Conservation (phyloP, 2,329 filamentous ascomycete species). For the Alternaria sp. region DNA sequence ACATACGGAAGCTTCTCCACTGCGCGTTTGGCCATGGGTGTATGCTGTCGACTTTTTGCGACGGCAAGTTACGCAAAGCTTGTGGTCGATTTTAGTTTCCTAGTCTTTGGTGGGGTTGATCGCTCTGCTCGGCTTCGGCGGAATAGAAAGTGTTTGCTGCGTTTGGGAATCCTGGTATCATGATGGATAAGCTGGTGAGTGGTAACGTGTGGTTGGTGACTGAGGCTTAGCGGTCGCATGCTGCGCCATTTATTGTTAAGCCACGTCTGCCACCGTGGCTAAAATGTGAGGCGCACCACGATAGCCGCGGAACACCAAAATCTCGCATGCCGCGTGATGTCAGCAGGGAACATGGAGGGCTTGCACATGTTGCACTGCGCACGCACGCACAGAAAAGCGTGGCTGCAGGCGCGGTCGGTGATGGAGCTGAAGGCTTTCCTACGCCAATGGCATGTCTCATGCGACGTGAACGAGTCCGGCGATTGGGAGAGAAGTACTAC, state of each 20-base stretch:
- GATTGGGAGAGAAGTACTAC: neutral
- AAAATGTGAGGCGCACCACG: slow-evolving; percentile 10
- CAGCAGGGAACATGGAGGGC: neutral
- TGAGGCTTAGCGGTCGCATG: slow-evolving; percentile 30
- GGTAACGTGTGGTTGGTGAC: slow-evolving; percentile 15
- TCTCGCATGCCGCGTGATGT: slow-evolving; percentile 5
- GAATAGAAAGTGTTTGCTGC: neutral
- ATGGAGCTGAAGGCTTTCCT: neutral
- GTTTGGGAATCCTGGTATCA: slow-evolving; percentile 9
- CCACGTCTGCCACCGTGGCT: slow-evolving; percentile 20
- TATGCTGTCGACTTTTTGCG: neutral
- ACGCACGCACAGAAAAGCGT: neutral
- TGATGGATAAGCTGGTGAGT: slow-evolving; percentile 14
- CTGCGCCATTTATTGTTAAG: slow-evolving; percentile 33
- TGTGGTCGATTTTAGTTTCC: neutral
- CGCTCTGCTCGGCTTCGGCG: neutral
- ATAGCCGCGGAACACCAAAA: slow-evolving; percentile 5
- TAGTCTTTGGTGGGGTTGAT: neutral
- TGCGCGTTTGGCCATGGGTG: slow-evolving; percentile 12
- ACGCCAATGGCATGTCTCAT: neutral
- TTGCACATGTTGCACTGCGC: slow-evolving; percentile 1
- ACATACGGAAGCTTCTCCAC: slow-evolving; percentile 23
- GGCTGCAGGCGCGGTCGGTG: neutral
- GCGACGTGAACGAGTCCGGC: neutral
- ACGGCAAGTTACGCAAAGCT: slow-evolving; percentile 4